Evolutionary conservation across 192 early-diverging fungal species (phyloP), one percentile per base, ranked within the genome.

Genomic region (Coemansia sp.): DNA sequence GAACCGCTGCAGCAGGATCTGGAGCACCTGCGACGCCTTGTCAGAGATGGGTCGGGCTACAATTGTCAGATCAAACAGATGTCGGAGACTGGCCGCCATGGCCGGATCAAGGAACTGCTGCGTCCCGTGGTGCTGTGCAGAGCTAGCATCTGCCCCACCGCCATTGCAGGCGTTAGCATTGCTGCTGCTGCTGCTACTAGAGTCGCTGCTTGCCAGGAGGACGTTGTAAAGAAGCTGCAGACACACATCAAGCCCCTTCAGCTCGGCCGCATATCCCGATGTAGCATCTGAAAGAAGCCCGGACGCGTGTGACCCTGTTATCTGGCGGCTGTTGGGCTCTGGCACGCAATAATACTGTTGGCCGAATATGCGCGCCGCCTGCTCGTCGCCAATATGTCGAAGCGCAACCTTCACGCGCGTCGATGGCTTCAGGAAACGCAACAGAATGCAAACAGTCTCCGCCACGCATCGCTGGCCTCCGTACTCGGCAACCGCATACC

Each of bases 21-120:
- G 41, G 15, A 82, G 58, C 36, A 82, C 74, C 46, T 63, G 71
- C 7, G 74, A 74, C 4, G 79, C 79, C 6, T 40, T 15, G 36
- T 82, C 79, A 0, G 79, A 76, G 10, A 82, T 66, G 1, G 79
- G 74, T 5, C 67, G 60, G 4, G 79, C 67, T 1, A 77, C 79
- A 10, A 77, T 67, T 3, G 76, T 41, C 42, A 82, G 59, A 36
- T 71, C 79, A 54, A 82, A 73, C 42, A 82, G 54, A 15, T 76
- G 71, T 8, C 58, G 64, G 11, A 82, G 43, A 15, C 62, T 55
- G 9, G 67, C 58, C 58, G 66, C 65, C 66, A 77, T 73, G 11
- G 78, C 56, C 6, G 69, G 2, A 10, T 82, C 71, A 15, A 73
- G 41, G 0, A 70, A 45, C 54, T 69, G 19, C n/a, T 37, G 48